Evolutionary conservation across 805 yeast species (phyloP), one percentile per base, ranked within the genome.

Genomic region (Teunomyces panamensis): DNA sequence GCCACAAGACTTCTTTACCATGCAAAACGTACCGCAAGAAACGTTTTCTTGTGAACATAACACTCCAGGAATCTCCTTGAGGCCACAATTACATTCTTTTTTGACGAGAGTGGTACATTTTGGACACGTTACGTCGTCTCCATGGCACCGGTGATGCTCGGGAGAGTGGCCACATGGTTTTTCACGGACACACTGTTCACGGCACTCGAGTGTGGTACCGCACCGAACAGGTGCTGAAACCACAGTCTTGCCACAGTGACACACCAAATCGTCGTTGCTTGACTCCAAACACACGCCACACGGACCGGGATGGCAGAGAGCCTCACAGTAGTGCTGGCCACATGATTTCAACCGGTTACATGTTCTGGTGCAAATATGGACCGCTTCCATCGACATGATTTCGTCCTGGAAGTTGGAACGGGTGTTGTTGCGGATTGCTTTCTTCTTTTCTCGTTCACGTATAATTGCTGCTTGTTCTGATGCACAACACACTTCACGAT

Each of bases 151-250:
- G 61, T 90, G 97, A 30, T 77, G 73, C 60, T 83, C 85, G 16
- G 77, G 79, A 7, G 73, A 64, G 63, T 89, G 96, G 0, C 92
- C 96, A 74, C 96, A 89, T 0, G 63, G 54, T 30, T 71, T 72
- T 2, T 69, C 71, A 43, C 88, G 71, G 3, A 70, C 65, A 64
- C 96, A 89, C 51, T 79, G 89, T 50, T 79, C 75, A 20, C 70
- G 73, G 66, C 96, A 89, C 9, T 73, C 74, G 3, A 87, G 60
- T 39, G 65, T 72, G 0, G 88, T 80, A 10, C 96, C 96, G 68
- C 96, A 89, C 53, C 96, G 70, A 8, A 88, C 89, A 0, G 96
- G 96, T 0, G 96, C 96, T 16, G 75, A 77, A 5, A 89, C 73
- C 3, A 86, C 77, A 0, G 96, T 89, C 52, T 77, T 74, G 2